phyloP scores from a whole-genome alignment of 2,329 filamentous ascomycete species.

The Lecanicillium sp. region DNA sequence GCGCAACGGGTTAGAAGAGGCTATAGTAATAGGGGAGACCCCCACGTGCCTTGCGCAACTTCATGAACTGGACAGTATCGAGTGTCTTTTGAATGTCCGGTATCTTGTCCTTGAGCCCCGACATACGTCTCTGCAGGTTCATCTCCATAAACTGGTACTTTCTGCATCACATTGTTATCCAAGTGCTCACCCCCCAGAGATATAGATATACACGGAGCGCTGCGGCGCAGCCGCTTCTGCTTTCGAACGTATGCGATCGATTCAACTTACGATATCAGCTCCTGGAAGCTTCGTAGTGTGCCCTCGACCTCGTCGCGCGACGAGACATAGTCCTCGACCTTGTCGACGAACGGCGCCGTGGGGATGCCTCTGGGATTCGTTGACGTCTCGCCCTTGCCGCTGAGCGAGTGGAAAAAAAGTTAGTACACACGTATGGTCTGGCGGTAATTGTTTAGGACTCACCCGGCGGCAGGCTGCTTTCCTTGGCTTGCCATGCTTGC shows the following conservation, averaged over 20 bases:
- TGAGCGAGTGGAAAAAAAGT: conserved; percentile 14
- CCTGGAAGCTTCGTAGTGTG: conserved; percentile 77
- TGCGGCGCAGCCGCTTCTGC: not conserved
- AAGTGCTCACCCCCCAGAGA: no score
- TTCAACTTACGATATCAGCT: conserved; percentile 79
- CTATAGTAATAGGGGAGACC: not conserved
- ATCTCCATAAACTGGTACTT: conserved; percentile 99
- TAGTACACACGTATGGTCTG: not conserved
- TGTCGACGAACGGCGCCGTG: conserved; percentile 78
- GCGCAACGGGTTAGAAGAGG: conserved; percentile 17
- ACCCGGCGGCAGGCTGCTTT: conserved; percentile 33
- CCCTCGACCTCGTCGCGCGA: conserved; percentile 72
- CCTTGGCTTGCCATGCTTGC: conserved; percentile 36
- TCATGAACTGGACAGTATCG: conserved; percentile 82
- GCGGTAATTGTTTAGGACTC: conserved; percentile 12
- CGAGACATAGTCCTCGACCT: conserved; percentile 80
- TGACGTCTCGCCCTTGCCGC: conserved; percentile 42
- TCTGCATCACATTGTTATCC: conserved; percentile 39
- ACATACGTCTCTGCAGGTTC: conserved; percentile 78
- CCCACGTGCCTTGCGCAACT: conserved; percentile 61
- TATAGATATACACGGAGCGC: no score
- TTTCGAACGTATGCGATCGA: not conserved
- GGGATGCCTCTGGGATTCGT: conserved; percentile 82
- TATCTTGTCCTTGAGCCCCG: conserved; percentile 86
- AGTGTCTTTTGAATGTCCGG: conserved; percentile 95